Base-by-base conservation (phyloP, 1,139 yeast species). In the Tardiomyces blankii region DNA sequence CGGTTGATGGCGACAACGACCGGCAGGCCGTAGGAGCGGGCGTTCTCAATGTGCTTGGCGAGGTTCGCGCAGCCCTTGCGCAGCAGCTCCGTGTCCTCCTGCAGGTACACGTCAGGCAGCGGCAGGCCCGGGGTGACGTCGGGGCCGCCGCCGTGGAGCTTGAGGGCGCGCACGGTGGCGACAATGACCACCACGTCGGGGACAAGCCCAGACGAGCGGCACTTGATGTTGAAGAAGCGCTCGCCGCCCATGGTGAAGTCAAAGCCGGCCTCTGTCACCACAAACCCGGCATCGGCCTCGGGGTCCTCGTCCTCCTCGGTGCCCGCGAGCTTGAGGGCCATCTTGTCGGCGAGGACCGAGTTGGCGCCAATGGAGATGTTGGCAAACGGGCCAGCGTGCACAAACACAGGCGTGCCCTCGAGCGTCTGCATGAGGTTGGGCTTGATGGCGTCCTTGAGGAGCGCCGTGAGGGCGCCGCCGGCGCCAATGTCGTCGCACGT, bases 231-330 rank as follows among this genome's bases (percentile, higher is more conserved):
- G 68, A 89, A 78, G 72, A 91, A 91, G 65, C 97, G 78, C 71
- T 91, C 98, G 63, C 97, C 97, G 63, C 98, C 98, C 96, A 91
- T 91, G 46, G 97, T 91, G 75, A 91, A 89, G 67, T 91, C 98
- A 72, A 91, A 91, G 51, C 97, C 98, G 35, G 97, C 97, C 67
- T 89, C 97, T 44, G 97, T 89, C 48, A 89, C 89, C 50, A 89
- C 97, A 62, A 81, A 89, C 55, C 97, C 97, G 56, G 82, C 78
- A 63, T 82, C 79, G 61, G 76, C 76, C 53, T 74, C 77, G 52
- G 72, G 75, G 40, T 69, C 69, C 49, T 72, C 67, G 61, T 74
- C 63, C 61, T 73, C 65, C 52, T 74, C 75, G 39, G 79, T 82
- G 65, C 96, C 95, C 41, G 93, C 89, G 56, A 91, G 77, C 69